phyloP scores from a whole-genome alignment of 1,139 yeast genomes.

The Yamadazyma siamensis region DNA sequence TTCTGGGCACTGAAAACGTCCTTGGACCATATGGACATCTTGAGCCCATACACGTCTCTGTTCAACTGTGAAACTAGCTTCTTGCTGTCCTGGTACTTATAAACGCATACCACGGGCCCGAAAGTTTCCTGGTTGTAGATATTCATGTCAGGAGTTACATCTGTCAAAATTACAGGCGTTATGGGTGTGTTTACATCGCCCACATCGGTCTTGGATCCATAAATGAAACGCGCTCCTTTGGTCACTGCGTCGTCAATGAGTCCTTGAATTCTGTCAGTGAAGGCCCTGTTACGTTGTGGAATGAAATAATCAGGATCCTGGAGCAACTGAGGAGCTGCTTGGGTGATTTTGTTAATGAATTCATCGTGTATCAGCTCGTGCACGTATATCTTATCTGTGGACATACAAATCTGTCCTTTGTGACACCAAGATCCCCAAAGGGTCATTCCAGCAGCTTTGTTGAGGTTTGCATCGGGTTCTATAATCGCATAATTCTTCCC shows the following conservation, averaged over 20 bases:
- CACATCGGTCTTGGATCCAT: slow-evolving; percentile 16
- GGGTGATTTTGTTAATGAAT: slow-evolving; percentile 17
- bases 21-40: slow-evolving; percentile 54
- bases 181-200: slow-evolving; percentile 10
- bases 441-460: slow-evolving; percentile 25
- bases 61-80: slow-evolving; percentile 28
- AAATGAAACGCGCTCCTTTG: slow-evolving; percentile 38
- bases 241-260: slow-evolving; percentile 39
- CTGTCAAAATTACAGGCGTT: slow-evolving; percentile 32
- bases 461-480: slow-evolving; percentile 30
- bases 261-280: slow-evolving; percentile 20
- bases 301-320: slow-evolving; percentile 20
- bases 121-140: slow-evolving; percentile 38
- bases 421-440: slow-evolving; percentile 37
- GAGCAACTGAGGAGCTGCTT: slow-evolving; percentile 18
- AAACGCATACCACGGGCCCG: slow-evolving; percentile 46
- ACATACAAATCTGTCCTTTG: slow-evolving; percentile 48
- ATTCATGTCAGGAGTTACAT: slow-evolving; percentile 30
- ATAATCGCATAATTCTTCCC: slow-evolving; percentile 40
- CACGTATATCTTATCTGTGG: slow-evolving; percentile 35
- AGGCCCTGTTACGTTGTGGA: slow-evolving; percentile 26
- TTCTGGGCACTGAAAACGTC: slow-evolving; percentile 38
- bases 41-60: slow-evolving; percentile 40
- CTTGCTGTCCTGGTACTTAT: slow-evolving; percentile 30
- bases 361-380: slow-evolving; percentile 30